Percentiles rank a stretch among this genome's conserved stretches.
phyloP scores from a whole-genome alignment of 371 early-diverging fungal genomes.

The Mortierella sp. region DNA sequence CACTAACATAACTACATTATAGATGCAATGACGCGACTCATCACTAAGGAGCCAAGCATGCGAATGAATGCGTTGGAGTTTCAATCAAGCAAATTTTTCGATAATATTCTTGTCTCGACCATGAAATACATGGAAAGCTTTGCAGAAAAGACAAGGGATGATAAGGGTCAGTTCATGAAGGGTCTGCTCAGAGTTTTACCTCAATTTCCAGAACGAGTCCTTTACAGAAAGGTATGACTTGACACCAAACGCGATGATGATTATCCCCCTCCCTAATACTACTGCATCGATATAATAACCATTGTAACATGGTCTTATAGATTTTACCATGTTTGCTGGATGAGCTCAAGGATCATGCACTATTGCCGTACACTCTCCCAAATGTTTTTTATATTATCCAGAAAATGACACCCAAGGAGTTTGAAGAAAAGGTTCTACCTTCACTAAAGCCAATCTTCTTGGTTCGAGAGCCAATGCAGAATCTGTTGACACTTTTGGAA shows the following conservation, averaged over 20 bases:
- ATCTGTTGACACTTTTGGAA: constrained; percentile 75
- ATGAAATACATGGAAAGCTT: constrained; percentile 85
- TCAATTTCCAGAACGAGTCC: constrained; percentile 79
- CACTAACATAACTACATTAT: background rate
- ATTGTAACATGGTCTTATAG: constrained; percentile 51
- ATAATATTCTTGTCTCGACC: constrained; percentile 82
- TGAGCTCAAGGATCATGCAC: constrained; percentile 78
- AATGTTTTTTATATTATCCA: constrained; percentile 78
- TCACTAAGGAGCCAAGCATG: constrained; percentile 66
- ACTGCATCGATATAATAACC: background rate
- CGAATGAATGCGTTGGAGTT: constrained; percentile 75
- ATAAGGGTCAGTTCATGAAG: constrained; percentile 86
- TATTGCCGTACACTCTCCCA: constrained; percentile 82
- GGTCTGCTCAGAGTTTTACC: constrained; percentile 77
- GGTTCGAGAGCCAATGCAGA: constrained; percentile 73
- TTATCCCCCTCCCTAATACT: background rate
- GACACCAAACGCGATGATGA: background rate
- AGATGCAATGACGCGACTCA: constrained; percentile 68
- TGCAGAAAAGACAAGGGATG: constrained; percentile 81
- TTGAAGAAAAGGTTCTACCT: constrained; percentile 72
- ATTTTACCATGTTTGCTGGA: constrained; percentile 80
- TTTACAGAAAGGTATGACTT: constrained; percentile 69
- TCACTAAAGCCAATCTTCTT: constrained; percentile 74
- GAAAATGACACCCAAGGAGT: constrained; percentile 72
- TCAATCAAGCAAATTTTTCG: constrained; percentile 80